phyloP scores from a whole-genome alignment of 106 monocot genomes.

The Ottelia alismoides region DNA sequence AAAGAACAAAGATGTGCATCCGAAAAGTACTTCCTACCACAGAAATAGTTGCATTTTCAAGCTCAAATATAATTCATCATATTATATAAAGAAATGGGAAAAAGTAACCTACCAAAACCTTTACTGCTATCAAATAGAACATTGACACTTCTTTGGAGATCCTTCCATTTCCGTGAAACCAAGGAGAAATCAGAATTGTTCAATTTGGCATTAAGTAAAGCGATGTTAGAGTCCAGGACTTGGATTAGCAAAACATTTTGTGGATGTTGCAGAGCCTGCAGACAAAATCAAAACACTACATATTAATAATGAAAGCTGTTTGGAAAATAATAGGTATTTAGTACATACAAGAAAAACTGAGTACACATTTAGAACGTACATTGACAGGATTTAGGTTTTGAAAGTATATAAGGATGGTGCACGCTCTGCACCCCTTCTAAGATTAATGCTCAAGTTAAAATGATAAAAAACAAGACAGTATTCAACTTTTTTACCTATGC shows the following conservation, averaged over 20 bases:
- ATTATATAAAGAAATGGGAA: background rate
- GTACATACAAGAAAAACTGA: no score
- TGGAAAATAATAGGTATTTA: no score
- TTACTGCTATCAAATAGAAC: constrained; percentile 66
- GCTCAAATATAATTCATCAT: background rate
- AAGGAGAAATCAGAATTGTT: constrained; percentile 8
- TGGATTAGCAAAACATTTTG: constrained; percentile 51
- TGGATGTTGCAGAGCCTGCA: constrained; percentile 80
- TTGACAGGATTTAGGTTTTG: no score
- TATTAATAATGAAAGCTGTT: no score
- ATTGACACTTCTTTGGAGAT: constrained; percentile 51
- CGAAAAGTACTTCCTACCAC: background rate
- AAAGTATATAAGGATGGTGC: no score
- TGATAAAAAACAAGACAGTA: no score
- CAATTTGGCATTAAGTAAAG: constrained; percentile 13
- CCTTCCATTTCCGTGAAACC: constrained; percentile 38
- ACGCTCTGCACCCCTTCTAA: no score
- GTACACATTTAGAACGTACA: no score
- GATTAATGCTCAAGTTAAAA: no score
- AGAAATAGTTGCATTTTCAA: background rate
- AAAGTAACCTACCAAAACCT: constrained; percentile 38
- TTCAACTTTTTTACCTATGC: no score
- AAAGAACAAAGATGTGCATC: background rate
- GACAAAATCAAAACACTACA: no score
- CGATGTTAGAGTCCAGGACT: constrained; percentile 46